Evolutionary conservation across 306 rosid genomes (phyloP).

Genomic region (Cucurbita maxima): DNA sequence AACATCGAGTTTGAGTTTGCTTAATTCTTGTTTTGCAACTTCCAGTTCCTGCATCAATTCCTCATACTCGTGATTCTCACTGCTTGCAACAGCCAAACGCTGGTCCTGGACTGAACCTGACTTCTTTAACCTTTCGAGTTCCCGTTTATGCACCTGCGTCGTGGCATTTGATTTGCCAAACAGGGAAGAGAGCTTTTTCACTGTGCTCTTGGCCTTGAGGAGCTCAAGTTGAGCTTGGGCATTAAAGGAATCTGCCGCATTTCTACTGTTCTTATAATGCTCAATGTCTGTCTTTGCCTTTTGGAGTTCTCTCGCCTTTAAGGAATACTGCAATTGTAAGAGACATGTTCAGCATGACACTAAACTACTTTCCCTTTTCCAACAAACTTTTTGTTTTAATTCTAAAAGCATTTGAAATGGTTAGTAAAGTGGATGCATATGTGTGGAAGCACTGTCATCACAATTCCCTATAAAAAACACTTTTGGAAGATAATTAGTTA

Average conservation of each 20-base stretch:
- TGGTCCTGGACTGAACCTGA: constrained; percentile 7
- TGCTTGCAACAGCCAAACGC: constrained; percentile 5
- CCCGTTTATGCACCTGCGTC: constrained; percentile 15
- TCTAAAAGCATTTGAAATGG: background rate
- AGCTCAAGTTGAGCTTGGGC: constrained; percentile 50
- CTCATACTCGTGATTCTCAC: constrained; percentile 25
- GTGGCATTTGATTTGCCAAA: constrained; percentile 32
- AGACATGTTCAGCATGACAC: background rate
- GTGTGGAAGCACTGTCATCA: background rate
- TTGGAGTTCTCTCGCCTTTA: constrained; percentile 50
- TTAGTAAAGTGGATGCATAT: background rate
- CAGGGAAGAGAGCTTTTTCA: constrained; percentile 26
- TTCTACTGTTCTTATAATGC: constrained; percentile 29
- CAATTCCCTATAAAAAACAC: background rate
- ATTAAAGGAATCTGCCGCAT: constrained; percentile 33
- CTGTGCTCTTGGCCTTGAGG: constrained; percentile 27
- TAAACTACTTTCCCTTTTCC: background rate
- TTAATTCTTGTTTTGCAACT: constrained; percentile 41
- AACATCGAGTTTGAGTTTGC: constrained; percentile 66
- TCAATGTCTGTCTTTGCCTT: constrained; percentile 38
- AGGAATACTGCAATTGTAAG: constrained; percentile 22
- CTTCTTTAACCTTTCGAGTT: constrained; percentile 29
- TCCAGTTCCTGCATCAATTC: constrained; percentile 55
- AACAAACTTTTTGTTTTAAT: background rate
- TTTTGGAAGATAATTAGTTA: background rate